Base-by-base conservation (phyloP, 306 rosid genomes). In the Oxytropis ochrocephala region DNA sequence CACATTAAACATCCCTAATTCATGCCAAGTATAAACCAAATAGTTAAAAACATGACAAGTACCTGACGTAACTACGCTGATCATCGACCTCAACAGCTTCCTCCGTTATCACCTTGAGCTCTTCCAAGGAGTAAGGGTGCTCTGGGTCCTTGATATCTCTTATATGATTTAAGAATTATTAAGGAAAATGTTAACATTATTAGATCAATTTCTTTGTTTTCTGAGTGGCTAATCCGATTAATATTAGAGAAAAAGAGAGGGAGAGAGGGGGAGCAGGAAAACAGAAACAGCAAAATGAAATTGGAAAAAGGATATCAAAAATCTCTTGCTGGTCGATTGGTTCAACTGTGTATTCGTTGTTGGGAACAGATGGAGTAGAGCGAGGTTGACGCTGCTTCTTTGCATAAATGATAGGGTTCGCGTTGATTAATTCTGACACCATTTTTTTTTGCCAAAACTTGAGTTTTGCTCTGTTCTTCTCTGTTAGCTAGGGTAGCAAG, bases 71-170 rank as follows among this genome's bases (percentile, higher is more conserved):
- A 69, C 95, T 88, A 58, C 55, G 84, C 11, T 48, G 30, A 53
- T 89, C 95, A 64, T 95, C 86, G 51, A 95, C 91, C 80, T 95
- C 93, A 70, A 95, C 54, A 8, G 91, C 97, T 70, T 91, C 99
- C 81, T 91, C 96, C 0, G 91, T 77, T 59, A 95, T 87, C 56
- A 94, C 97, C 80, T 91, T 89, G 77, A 94, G 99, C 89, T 94
- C 96, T 74, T 94, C 97, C 85, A 91, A 79, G 27, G 99, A 94
- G 78, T 91, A 87, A 0, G 96, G 96, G 36, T 91, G 91, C 69
- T 91, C 95, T 0, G 96, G 99, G 71, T 95, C 99, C 85, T 88
- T 91, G 51, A 94, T 89, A 84, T 89, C 97, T 82, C 95, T 87
- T 75, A 91, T 69, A 86, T 84, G 96, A 86, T 94, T 65, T 94